Evolutionary conservation across 306 rosid genomes (phyloP), one percentile per base, ranked within the genome.

Genomic region (Glycyrrhiza uralensis): DNA sequence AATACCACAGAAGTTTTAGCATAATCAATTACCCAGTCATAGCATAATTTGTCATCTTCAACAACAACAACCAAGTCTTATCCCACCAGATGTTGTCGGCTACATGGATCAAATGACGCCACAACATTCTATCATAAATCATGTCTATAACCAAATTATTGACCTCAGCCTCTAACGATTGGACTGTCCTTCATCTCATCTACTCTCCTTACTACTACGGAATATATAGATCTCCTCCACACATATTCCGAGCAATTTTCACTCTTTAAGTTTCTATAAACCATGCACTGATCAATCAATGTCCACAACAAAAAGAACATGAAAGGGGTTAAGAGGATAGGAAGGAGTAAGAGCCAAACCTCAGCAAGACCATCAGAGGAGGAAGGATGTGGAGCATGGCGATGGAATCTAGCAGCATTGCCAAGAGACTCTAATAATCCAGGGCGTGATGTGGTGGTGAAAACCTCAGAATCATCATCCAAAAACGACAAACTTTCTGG

Each of bases 291-390:
- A 66, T 46, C 33, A 51, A 50, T 23, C 51, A 69, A 52, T 35
- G 24, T 22, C 36, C 35, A 35, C 24, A 7, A 45, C 13, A 59
- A 23, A 1, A 51, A 18, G 8, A 42, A 49, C 20, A 69, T 66
- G 47, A 73, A 35, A 68, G 7, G 35, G 14, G 38, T 35, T 38
- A 8, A 39, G 66, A 81, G 33, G n/a, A n/a, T 33, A 62, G 13
- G 12, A 11, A n/a, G n/a, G n/a, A n/a, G n/a, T 6, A 44, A 26
- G 33, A 45, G 42, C 83, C 41, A 68, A n/a, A 94, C 97, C 99
- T 91, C 90, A 66, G 96, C 84, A 28, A 86, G 81, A 72, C 84
- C 89, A 66, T 89, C 91, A 11, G 97, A 72, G 13, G 97, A 72
- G 13, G 94, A 87, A 59, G 90, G 83, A 67, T 79, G 89, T 39